Base-by-base conservation (phyloP, 257 asterid species). In the Lavandula angustifolia region DNA sequence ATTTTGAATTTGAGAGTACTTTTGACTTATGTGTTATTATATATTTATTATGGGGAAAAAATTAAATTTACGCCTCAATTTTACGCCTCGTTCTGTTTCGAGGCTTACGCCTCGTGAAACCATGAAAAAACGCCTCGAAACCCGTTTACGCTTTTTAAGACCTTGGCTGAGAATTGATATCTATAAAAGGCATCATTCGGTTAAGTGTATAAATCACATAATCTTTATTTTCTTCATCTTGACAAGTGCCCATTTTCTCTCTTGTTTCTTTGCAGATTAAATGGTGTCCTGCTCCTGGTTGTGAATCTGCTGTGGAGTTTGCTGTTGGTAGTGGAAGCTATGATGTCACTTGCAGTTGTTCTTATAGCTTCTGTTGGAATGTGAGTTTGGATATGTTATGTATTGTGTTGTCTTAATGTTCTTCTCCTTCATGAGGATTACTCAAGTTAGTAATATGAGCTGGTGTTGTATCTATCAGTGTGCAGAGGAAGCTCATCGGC, bases 221-320 rank as follows among this genome's bases (percentile, higher is more conserved):
- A 60, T 53, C 14, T 7, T 14, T 62, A 31, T 51, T 47, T 5
- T 12, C 61, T 60, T 72, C 17, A 17, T 50, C 57, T 50, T 62
- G 75, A 44, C 18, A 34, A 53, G 54, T 35, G 33, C 14, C 50
- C 34, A 52, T 56, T 47, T 43, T 9, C 3, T 42, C 1, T 35
- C 61, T 14, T 65, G 48, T 51, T 50, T 46, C 48, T 64, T 66
- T 74, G 60, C 87, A 94, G 99, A 86, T 95, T 54, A 94, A 94
- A 76, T 94, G 99, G 99, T 94, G 99, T 64, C 99, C 99, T 75
- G 86, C 89, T 51, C 99, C 99, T 54, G 99, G 98, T 38, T 94
- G 99, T 82, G 99, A 94, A 66, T 79, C 75, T 75, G 96, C 96
- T 27, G 83, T 90, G 60, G 95, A 94, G 75, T 94, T 69, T 79